Base-by-base conservation (phyloP, 208 protist genomes). In the Endotrypanum monterogeii region DNA sequence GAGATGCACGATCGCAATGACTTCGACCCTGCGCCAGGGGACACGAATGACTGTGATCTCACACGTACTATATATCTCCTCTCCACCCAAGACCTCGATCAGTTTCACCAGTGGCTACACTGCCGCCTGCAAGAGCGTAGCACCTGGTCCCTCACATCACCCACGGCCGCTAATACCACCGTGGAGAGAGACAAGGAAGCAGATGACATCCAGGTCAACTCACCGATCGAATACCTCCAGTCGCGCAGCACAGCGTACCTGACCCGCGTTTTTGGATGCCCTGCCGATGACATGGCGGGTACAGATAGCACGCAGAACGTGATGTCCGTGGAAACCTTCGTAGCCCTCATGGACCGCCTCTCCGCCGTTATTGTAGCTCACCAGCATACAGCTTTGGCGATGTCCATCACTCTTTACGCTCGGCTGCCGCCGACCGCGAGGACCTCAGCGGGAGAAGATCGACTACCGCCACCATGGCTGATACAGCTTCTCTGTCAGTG, bases 321-420 rank as follows among this genome's bases (percentile, higher is more conserved):
- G 70, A 48, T 81, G 37, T 73, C 67, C 4, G n/a, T 73, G 4
- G 66, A 76, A 44, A 51, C 57, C 2, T 81, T 81, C 11, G 57
- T 73, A n/a, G 28, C 65, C 2, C 18, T 76, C 28, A 81, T 81
- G 76, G 62, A 76, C 25, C 48, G 66, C 18, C 32, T 81, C 14
- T 9, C 65, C 30, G 8, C 63, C 0, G 3, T 73, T 25, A 14
- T 76, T 2, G 70, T 58, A 3, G 54, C 67, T 2, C 71, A 72
- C 14, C 70, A 76, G 28, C 35, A 54, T 39, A 62, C 71, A 20
- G 71, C 50, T 6, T 23, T 62, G 37, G 54, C 76, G 37, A 81
- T 81, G 71, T 54, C 71, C 18, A 56, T 72, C 71, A 48, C 63
- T 23, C 57, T 76, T 48, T 58, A 39, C 37, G 76, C 63, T 6